A percentile compares a stretch with the other conserved stretches of the same genome.
Conservation (phyloP, 768 basidiomycete genomes). For the Termitomyces sp. region DNA sequence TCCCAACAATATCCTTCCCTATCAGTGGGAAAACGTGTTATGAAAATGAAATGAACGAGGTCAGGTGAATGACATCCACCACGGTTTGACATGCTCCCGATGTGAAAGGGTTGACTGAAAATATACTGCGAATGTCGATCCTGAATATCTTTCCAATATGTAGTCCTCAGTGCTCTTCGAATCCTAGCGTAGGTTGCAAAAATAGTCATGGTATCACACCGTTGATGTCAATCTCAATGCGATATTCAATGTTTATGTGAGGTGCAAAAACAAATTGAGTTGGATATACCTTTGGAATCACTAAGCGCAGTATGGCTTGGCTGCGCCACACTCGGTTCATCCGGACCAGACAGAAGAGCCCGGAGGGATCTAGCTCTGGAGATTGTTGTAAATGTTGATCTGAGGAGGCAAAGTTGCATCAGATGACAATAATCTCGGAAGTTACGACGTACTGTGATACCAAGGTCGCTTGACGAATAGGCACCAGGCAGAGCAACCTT, state of each 20-base stretch:
- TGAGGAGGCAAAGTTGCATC: conserved; percentile 5
- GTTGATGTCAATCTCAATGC: too few relatives aligned
- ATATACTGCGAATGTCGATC: not conserved
- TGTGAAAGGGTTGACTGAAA: too few relatives aligned
- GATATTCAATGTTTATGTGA: not conserved
- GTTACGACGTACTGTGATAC: conserved; percentile 34
- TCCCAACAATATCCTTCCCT: too few relatives aligned
- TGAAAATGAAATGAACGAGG: too few relatives aligned
- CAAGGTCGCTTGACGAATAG: conserved; percentile 41
- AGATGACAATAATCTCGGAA: not conserved
- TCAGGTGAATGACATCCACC: too few relatives aligned
- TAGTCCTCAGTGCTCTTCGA: too few relatives aligned
- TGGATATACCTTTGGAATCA: not conserved
- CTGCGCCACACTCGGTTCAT: conserved; percentile 13
- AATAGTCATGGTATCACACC: not conserved
- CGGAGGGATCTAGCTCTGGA: conserved; percentile 44
- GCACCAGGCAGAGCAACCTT: conserved; percentile 44
- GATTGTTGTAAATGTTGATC: conserved; percentile 53
- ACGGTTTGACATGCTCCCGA: too few relatives aligned
- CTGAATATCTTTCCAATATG: not conserved
- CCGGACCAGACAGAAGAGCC: conserved; percentile 35
- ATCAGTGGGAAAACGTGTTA: too few relatives aligned
- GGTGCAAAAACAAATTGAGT: not conserved
- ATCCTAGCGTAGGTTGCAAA: not conserved
- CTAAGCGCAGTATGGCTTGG: not conserved